Percentiles rank a stretch among this genome's conserved stretches.
Evolutionary conservation across 176 grass and related monocot species (phyloP).

Genomic region (Ananas comosus): DNA sequence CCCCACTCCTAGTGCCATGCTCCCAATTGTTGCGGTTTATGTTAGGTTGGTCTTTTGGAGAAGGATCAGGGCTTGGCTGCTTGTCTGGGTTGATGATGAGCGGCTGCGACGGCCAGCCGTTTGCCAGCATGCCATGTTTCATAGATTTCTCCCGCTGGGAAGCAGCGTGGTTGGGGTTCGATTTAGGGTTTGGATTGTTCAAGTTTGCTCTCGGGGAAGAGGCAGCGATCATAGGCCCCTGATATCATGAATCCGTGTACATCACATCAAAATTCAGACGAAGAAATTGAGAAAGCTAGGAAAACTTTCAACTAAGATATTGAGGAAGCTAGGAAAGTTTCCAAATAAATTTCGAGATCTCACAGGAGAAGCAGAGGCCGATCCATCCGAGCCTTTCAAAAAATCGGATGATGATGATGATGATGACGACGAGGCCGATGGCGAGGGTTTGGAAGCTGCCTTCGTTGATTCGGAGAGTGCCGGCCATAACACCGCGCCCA

Average conservation of each 20-base stretch:
- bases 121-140: neutral
- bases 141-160: constrained; percentile 15
- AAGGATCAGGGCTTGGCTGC: constrained; percentile 17
- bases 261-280: neutral
- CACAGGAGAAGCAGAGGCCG: constrained; percentile 20
- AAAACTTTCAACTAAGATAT: neutral
- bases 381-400: neutral
- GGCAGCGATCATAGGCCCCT: neutral
- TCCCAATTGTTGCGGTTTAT: constrained; percentile 21
- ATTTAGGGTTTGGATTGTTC: constrained; percentile 4
- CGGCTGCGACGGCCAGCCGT: constrained; percentile 14
- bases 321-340: neutral
- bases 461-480: constrained; percentile 52
- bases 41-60: constrained; percentile 28
- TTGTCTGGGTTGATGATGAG: constrained; percentile 28
- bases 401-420: constrained; percentile 1
- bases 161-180: neutral
- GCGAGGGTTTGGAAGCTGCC: constrained; percentile 11
- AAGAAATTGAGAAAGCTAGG: neutral
- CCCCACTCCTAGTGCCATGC: constrained; percentile 8
- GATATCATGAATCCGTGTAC: constrained; percentile 14
- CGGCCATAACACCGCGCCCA: constrained; percentile 50
- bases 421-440: neutral
- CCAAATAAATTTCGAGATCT: constrained; percentile 23
- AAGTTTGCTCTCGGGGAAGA: neutral